Percentiles rank a stretch among this genome's conserved stretches.
Conservation (phyloP, 345 rosid genomes). For the Combretum micranthum region DNA sequence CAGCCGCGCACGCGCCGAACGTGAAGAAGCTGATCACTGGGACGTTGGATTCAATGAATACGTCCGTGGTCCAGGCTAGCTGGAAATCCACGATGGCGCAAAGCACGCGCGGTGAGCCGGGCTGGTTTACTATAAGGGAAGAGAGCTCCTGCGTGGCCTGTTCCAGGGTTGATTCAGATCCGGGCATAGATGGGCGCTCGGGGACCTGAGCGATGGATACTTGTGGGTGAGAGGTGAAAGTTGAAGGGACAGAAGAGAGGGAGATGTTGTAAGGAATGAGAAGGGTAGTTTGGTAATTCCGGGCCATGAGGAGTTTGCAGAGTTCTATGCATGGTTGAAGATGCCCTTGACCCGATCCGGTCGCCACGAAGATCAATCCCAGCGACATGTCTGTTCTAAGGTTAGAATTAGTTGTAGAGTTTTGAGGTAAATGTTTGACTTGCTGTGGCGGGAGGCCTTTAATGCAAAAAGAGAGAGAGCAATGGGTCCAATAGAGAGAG, state of each 20-base stretch:
- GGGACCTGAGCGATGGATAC: background rate
- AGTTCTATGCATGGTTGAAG: slow-evolving; percentile 25
- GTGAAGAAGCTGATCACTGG: slow-evolving; percentile 22
- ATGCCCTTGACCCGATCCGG: slow-evolving; percentile 31
- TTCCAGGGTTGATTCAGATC: background rate
- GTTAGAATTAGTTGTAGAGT: too few relatives aligned
- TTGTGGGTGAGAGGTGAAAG: slow-evolving; percentile 14
- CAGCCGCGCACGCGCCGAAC: slow-evolving; percentile 25
- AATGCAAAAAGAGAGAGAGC: too few relatives aligned
- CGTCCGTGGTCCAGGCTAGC: slow-evolving; percentile 13
- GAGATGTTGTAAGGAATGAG: slow-evolving; percentile 17
- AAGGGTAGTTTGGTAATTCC: slow-evolving; percentile 16
- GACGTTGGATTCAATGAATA: slow-evolving; percentile 9
- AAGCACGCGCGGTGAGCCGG: background rate
- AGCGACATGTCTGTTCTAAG: too few relatives aligned
- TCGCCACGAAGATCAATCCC: slow-evolving; percentile 20
- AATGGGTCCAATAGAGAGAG: too few relatives aligned
- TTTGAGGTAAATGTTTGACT: too few relatives aligned
- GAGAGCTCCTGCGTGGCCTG: slow-evolving; percentile 10
- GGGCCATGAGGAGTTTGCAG: slow-evolving; percentile 15
- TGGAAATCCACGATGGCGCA: slow-evolving; percentile 27
- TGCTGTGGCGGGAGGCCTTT: too few relatives aligned
- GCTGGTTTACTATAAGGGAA: slow-evolving; percentile 4
- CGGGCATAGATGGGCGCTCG: background rate
- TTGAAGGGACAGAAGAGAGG: slow-evolving; percentile 13